A percentile compares a stretch with the other conserved stretches of the same genome.
phyloP scores from a whole-genome alignment of 768 basidiomycete species.

The Dentipellis fragilis region DNA sequence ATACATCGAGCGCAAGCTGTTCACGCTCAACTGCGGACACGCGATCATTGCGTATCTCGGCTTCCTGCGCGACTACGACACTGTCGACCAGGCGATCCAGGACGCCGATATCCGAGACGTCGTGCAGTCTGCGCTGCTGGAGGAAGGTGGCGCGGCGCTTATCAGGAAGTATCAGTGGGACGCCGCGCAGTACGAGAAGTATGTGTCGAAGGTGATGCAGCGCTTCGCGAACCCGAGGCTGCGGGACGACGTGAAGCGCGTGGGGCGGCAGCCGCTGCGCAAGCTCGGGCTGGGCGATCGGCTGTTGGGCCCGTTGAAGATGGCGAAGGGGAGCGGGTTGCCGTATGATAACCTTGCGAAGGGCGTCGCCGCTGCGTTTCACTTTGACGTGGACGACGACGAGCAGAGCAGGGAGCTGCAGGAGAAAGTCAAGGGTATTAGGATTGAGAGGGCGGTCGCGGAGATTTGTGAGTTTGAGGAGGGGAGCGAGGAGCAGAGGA shows the following conservation, averaged over 20 bases:
- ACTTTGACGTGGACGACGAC: slow-evolving; percentile 24
- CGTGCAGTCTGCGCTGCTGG: slow-evolving; percentile 22
- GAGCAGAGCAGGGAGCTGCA: slow-evolving; percentile 24
- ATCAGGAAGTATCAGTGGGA: slow-evolving; percentile 21
- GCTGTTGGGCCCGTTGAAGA: slow-evolving; percentile 25
- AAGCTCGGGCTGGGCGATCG: slow-evolving; percentile 27
- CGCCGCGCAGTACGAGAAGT: slow-evolving; percentile 16
- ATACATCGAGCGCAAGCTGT: slow-evolving; percentile 33
- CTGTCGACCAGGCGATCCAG: slow-evolving; percentile 23
- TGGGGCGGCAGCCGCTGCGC: slow-evolving; percentile 29
- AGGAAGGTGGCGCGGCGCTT: slow-evolving; percentile 28
- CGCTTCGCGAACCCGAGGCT: slow-evolving; percentile 27
- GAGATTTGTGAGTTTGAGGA: slow-evolving; percentile 22
- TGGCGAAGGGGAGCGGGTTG: slow-evolving; percentile 24
- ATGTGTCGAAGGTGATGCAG: slow-evolving; percentile 23
- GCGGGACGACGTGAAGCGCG: slow-evolving; percentile 26
- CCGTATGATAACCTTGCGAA: slow-evolving; percentile 21
- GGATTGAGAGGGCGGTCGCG: slow-evolving; percentile 19
- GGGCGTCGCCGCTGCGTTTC: slow-evolving; percentile 27
- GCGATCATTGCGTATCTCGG: slow-evolving; percentile 30
- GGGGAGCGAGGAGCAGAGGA: slow-evolving; percentile 14
- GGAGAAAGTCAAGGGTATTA: slow-evolving; percentile 17
- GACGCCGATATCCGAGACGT: slow-evolving; percentile 20
- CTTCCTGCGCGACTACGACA: slow-evolving; percentile 19
- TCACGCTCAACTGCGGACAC: slow-evolving; percentile 33